phyloP scores from a whole-genome alignment of 345 rosid species.

The Eutrema heterophyllum region DNA sequence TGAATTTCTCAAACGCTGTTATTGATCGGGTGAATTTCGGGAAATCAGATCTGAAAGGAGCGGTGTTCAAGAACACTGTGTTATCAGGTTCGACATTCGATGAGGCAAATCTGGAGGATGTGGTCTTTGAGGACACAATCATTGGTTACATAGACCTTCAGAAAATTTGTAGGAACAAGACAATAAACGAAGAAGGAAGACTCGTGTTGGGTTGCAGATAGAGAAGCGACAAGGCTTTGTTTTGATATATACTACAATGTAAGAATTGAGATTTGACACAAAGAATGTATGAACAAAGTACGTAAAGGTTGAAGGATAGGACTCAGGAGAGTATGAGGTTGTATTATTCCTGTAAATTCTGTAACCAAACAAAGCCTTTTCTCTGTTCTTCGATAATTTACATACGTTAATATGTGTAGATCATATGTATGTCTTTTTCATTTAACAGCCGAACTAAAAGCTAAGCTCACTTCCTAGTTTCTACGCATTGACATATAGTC shows the following conservation, averaged over 20 bases:
- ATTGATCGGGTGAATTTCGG: slow-evolving; percentile 76
- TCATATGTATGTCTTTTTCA: not conserved
- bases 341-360: slow-evolving; percentile 15
- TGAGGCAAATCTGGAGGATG: slow-evolving; percentile 65
- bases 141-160: slow-evolving; percentile 35
- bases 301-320: slow-evolving; percentile 3
- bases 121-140: slow-evolving; percentile 32
- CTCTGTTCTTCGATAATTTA: not conserved
- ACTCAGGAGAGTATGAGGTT: slow-evolving; percentile 4
- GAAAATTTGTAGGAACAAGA: slow-evolving; percentile 30
- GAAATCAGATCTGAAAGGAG: slow-evolving; percentile 77
- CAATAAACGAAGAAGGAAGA: slow-evolving; percentile 36
- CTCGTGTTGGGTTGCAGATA: slow-evolving; percentile 34
- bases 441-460: not conserved
- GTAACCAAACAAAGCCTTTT: slow-evolving; percentile 9
- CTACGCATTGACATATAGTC: not conserved
- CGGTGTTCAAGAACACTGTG: slow-evolving; percentile 68
- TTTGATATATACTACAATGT: not conserved
- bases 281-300: not conserved
- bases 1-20: slow-evolving; percentile 81
- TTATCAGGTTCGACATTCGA: slow-evolving; percentile 82
- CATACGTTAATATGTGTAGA: not conserved
- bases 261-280: slow-evolving; percentile 13
- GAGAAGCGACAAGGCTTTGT: not conserved
- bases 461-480: not conserved